Percentiles rank a stretch among this genome's conserved stretches.
phyloP scores from a whole-genome alignment of 768 basidiomycete species.

The Auriscalpium vulgare region DNA sequence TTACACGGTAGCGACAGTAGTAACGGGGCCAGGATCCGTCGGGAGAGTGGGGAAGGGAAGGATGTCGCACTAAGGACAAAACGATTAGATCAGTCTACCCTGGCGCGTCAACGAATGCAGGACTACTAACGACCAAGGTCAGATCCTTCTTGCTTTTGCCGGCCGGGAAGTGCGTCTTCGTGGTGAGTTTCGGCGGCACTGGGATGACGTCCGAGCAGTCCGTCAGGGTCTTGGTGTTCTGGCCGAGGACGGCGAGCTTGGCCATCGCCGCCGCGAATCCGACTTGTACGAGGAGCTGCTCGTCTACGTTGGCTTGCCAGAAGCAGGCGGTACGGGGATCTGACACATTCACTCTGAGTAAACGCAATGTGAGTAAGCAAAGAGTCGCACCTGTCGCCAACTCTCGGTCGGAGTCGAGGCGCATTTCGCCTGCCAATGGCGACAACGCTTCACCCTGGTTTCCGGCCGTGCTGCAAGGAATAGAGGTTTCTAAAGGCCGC shows the following conservation, averaged over 20 bases:
- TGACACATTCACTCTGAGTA: neutral
- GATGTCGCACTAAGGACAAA: neutral
- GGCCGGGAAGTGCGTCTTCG: neutral
- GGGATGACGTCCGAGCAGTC: conserved; percentile 13
- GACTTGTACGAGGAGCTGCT: conserved; percentile 20
- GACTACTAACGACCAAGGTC: neutral
- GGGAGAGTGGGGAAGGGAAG: conserved; percentile 28
- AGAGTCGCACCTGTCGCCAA: conserved; percentile 17
- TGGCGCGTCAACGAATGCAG: neutral
- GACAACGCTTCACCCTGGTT: conserved; percentile 25
- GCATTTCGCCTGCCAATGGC: conserved; percentile 26
- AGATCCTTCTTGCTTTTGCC: neutral
- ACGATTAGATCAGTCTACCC: neutral
- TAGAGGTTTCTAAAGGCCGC: neutral
- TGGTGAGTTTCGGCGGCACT: neutral
- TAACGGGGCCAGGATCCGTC: conserved; percentile 25
- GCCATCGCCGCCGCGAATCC: conserved; percentile 23
- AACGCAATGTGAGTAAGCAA: too few relatives aligned
- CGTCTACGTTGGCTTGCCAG: conserved; percentile 26
- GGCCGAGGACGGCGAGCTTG: conserved; percentile 24
- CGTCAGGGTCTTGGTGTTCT: conserved; percentile 9
- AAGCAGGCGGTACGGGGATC: conserved; percentile 27
- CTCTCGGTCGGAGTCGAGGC: conserved; percentile 26
- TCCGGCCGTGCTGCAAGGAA: conserved; percentile 10
- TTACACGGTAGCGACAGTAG: conserved; percentile 26